Conservation (phyloP, 371 early-diverging fungal genomes). For the Rhizopus delemar region DNA sequence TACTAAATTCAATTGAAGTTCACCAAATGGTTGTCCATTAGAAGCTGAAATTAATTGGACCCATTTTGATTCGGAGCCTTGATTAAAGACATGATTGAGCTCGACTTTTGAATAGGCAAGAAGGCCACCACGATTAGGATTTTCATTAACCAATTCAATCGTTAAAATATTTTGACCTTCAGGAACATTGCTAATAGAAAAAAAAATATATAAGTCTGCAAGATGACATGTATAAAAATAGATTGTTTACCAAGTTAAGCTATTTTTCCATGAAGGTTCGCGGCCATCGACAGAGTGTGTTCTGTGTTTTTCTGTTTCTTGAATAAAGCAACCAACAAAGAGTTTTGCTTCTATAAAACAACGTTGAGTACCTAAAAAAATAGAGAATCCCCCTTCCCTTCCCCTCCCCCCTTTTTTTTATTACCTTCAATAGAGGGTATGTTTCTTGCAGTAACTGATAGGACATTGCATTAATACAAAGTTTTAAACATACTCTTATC, state of each 20-base stretch:
- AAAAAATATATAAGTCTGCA: neutral
- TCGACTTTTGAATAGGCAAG: slow-evolving; percentile 17
- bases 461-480: no score
- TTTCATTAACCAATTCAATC: slow-evolving; percentile 29
- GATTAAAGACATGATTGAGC: slow-evolving; percentile 13
- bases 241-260: slow-evolving; percentile 23
- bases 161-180: slow-evolving; percentile 23
- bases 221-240: neutral
- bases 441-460: neutral
- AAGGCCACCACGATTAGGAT: slow-evolving; percentile 19
- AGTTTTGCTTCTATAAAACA: slow-evolving; percentile 16
- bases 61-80: slow-evolving; percentile 19
- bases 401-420: neutral
- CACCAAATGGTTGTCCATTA: slow-evolving; percentile 16
- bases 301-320: slow-evolving; percentile 28
- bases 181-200: slow-evolving; percentile 18
- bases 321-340: slow-evolving; percentile 28
- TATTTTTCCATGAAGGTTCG: slow-evolving; percentile 19
- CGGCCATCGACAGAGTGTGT: slow-evolving; percentile 22
- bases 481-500: neutral
- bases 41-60: slow-evolving; percentile 13
- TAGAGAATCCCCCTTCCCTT: no score
- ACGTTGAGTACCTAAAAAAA: neutral
- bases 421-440: neutral
- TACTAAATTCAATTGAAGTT: slow-evolving; percentile 20